These are phyloP conservation scores for Rubroboletus satanas DNA, from an alignment of 768 basidiomycete genomes.

Conservation along the genomic window DNA sequence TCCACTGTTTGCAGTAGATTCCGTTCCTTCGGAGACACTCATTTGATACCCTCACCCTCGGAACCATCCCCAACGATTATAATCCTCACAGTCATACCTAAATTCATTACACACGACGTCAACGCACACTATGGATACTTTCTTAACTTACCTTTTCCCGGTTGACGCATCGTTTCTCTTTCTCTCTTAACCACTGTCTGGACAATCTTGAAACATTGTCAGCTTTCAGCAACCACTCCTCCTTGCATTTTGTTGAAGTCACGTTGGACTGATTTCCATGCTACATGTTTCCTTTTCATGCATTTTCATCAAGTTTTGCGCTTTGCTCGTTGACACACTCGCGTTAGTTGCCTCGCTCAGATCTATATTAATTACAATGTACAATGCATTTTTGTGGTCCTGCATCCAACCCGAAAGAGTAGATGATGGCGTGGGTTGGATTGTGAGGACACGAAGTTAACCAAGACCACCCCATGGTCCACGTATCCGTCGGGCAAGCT, in stretches of 20 bases:
- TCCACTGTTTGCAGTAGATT: constrained; percentile 9
- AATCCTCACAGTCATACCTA: constrained; percentile 17
- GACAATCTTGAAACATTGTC: constrained; percentile 17
- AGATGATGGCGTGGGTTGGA: neutral
- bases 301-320: constrained; percentile 9
- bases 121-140: constrained; percentile 23
- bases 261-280: constrained; percentile 15
- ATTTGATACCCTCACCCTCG: constrained; percentile 27
- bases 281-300: constrained; percentile 7
- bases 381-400: constrained; percentile 21
- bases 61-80: constrained; percentile 14
- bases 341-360: constrained; percentile 2
- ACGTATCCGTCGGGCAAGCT: constrained; percentile 91
- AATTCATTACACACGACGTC: constrained; percentile 9
- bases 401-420: neutral
- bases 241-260: constrained; percentile 13
- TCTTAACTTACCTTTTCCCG: constrained; percentile 16
- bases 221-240: constrained; percentile 4
- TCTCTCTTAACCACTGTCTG: constrained; percentile 9
- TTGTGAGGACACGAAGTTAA: constrained; percentile 25
- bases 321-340: constrained; percentile 11
- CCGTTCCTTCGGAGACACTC: constrained; percentile 22
- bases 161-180: constrained; percentile 1
- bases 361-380: constrained; percentile 28
- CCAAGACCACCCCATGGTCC: constrained; percentile 81